Conservation (phyloP, 139 green algal species). For the Chlorella vulgaris region DNA sequence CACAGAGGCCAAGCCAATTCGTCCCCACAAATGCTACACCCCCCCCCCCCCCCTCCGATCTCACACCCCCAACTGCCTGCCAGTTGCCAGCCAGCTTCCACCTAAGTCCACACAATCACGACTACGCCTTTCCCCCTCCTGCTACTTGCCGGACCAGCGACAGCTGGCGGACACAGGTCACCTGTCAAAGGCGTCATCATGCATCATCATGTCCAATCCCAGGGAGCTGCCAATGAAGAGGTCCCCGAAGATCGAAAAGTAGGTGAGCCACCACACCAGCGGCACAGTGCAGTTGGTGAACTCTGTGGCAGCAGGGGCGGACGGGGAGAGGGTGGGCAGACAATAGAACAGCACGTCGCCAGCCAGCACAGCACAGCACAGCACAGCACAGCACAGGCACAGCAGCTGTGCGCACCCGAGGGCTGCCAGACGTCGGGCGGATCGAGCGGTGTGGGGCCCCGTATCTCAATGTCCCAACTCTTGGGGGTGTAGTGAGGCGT, state of each 20-base stretch:
- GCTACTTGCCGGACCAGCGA: background rate
- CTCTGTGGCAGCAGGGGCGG: background rate
- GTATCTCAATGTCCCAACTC: slow-evolving; percentile 12
- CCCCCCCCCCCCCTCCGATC: no score
- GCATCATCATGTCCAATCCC: slow-evolving; percentile 5
- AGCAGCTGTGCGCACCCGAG: no score
- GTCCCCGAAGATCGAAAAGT: slow-evolving; percentile 21
- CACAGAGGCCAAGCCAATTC: no score
- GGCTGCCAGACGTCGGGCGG: slow-evolving; percentile 9
- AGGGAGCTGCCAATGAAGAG: background rate
- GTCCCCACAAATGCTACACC: no score
- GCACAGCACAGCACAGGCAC: no score
- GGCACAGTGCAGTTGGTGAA: slow-evolving; percentile 27
- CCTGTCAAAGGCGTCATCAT: background rate
- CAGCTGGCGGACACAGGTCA: background rate
- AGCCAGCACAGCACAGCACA: no score
- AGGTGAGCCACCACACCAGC: slow-evolving; percentile 12
- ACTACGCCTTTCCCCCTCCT: background rate
- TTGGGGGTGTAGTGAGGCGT: background rate
- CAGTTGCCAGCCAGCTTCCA: no score
- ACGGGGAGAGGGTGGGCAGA: background rate
- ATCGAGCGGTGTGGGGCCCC: background rate
- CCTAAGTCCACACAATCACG: background rate
- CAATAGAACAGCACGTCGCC: background rate
- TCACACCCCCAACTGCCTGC: no score